Evolutionary conservation across 306 rosid genomes (phyloP).

Genomic region (Vicia faba): DNA sequence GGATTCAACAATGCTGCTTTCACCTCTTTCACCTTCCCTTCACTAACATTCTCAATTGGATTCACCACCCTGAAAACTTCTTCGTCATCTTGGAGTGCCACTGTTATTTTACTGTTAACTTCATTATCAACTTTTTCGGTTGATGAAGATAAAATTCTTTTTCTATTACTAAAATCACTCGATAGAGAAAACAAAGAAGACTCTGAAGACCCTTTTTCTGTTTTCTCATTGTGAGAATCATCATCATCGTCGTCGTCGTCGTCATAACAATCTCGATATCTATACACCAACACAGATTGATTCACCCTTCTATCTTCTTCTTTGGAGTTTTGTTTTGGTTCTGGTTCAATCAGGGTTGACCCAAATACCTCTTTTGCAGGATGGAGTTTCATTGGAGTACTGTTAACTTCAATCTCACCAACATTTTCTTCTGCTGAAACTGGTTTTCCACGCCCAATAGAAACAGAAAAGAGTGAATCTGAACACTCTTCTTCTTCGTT

Average conservation of each 20-base stretch:
- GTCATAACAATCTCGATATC: constrained; percentile 33
- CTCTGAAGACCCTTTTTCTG: constrained; percentile 63
- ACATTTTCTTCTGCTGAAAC: constrained; percentile 17
- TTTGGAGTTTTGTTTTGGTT: neutral
- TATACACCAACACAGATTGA: neutral
- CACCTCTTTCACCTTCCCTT: constrained; percentile 43
- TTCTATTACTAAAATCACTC: constrained; percentile 43
- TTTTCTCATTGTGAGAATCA: neutral
- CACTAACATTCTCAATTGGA: constrained; percentile 63
- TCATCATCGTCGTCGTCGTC: constrained; percentile 18
- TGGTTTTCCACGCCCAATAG: constrained; percentile 43
- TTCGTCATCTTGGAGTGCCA: neutral
- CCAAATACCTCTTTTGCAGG: neutral
- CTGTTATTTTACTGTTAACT: constrained; percentile 61
- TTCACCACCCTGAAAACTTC: constrained; percentile 43
- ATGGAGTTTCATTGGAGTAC: constrained; percentile 33
- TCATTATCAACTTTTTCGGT: constrained; percentile 56
- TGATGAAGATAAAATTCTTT: constrained; percentile 40
- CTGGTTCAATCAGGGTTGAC: neutral
- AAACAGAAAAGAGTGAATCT: constrained; percentile 53
- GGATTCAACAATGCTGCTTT: constrained; percentile 37
- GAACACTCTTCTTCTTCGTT: constrained; percentile 42
- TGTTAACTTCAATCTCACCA: constrained; percentile 41
- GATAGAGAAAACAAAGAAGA: constrained; percentile 80
- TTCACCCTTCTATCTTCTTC: constrained; percentile 15